phyloP scores from a whole-genome alignment of 345 rosid species.

The Garcia nutans region DNA sequence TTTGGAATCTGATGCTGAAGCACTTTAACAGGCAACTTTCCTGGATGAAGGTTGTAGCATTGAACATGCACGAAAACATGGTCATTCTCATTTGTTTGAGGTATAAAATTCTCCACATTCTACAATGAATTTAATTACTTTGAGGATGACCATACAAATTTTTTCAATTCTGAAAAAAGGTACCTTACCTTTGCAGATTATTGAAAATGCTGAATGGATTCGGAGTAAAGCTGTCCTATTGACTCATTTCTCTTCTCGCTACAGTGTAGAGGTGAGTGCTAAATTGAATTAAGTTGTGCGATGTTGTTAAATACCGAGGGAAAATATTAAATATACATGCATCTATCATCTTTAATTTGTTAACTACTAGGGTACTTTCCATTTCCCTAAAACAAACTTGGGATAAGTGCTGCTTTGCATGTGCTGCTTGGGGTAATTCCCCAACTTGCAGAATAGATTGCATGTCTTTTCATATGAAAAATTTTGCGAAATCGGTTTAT shows the following conservation, averaged over 20 bases:
- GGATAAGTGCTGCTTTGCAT: background rate
- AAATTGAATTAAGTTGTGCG: constrained; percentile 11
- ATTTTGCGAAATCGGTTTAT: background rate
- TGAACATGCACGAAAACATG: constrained; percentile 77
- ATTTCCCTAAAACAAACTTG: background rate
- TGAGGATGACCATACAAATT: background rate
- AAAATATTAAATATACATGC: background rate
- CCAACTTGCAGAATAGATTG: background rate
- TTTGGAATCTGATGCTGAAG: constrained; percentile 1
- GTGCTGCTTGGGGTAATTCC: background rate
- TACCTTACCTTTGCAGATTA: constrained; percentile 49
- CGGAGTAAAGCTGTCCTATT: constrained; percentile 67
- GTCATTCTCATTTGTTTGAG: constrained; percentile 85
- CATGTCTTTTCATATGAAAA: background rate
- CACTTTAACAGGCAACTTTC: constrained; percentile 74
- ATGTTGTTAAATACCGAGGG: background rate
- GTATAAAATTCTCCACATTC: constrained; percentile 32
- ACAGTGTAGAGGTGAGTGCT: constrained; percentile 67
- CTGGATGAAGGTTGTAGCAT: constrained; percentile 65
- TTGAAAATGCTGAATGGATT: constrained; percentile 85
- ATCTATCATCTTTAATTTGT: background rate
- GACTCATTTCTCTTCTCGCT: constrained; percentile 93
- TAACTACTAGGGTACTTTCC: background rate
- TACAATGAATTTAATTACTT: background rate
- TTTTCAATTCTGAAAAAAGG: constrained; percentile 8